These are phyloP conservation scores for Backusella morwellensis DNA, from an alignment of 192 early-diverging fungal species.

Conservation along the genomic window DNA sequence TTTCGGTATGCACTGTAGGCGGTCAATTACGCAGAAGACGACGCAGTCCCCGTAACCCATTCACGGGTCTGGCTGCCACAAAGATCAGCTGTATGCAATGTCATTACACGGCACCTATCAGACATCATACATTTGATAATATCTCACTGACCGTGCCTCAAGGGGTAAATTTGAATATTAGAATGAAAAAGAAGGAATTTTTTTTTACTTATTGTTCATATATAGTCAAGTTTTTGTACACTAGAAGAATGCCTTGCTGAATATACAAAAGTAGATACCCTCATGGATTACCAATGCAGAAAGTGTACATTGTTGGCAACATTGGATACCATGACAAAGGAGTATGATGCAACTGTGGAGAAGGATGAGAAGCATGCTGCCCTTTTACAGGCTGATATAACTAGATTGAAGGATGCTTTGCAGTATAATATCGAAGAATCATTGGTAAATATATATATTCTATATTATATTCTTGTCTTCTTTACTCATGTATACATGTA, in stretches of 20 bases:
- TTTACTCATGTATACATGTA: background rate
- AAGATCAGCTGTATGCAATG: slow-evolving; percentile 70
- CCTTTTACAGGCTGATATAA: slow-evolving; percentile 29
- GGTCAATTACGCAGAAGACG: slow-evolving; percentile 23
- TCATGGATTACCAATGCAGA: slow-evolving; percentile 66
- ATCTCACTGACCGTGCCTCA: slow-evolving; percentile 63
- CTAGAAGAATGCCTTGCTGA: slow-evolving; percentile 60
- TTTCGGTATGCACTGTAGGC: slow-evolving; percentile 36
- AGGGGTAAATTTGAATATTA: background rate
- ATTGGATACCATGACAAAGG: slow-evolving; percentile 31
- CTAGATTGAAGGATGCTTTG: slow-evolving; percentile 37
- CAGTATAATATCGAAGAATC: slow-evolving; percentile 38
- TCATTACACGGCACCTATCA: slow-evolving; percentile 70
- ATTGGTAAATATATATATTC: slow-evolving; percentile 33
- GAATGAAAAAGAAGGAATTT: background rate
- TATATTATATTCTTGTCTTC: background rate
- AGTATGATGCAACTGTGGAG: slow-evolving; percentile 13
- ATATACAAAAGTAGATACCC: slow-evolving; percentile 63
- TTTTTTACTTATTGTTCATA: background rate
- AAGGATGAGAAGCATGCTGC: slow-evolving; percentile 6
- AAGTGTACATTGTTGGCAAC: slow-evolving; percentile 57
- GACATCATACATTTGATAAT: slow-evolving; percentile 71
- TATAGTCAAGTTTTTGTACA: slow-evolving; percentile 43
- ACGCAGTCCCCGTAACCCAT: slow-evolving; percentile 47
- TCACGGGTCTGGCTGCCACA: slow-evolving; percentile 63